Evolutionary conservation across 768 basidiomycete genomes (phyloP).

Genomic region (Mrakia frigida): DNA sequence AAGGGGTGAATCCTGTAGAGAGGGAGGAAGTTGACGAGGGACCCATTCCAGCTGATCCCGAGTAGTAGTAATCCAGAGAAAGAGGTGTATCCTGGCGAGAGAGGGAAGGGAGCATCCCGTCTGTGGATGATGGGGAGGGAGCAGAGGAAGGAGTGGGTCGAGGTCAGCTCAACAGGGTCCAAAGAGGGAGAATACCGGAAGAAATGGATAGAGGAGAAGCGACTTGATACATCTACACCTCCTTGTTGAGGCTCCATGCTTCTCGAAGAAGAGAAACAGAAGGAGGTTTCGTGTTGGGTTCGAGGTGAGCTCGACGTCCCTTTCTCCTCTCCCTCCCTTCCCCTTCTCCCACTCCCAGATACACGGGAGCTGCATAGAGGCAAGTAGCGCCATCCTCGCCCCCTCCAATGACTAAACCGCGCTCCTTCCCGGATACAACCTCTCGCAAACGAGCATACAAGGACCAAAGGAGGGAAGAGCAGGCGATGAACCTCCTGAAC

Average conservation of each 20-base stretch:
- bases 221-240: too few relatives aligned
- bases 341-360: too few relatives aligned
- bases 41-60: not conserved
- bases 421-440: not conserved
- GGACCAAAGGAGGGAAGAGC: not conserved
- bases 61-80: conserved; percentile 19
- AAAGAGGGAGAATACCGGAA: not conserved
- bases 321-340: too few relatives aligned
- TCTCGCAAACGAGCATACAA: not conserved
- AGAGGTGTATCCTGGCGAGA: conserved; percentile 7
- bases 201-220: too few relatives aligned
- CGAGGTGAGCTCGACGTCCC: too few relatives aligned
- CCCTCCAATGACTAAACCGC: too few relatives aligned
- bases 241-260: too few relatives aligned
- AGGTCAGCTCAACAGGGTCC: not conserved
- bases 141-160: not conserved
- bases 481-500: not conserved
- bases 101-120: not conserved
- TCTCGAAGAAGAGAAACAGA: too few relatives aligned
- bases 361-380: too few relatives aligned
- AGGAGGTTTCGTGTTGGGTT: too few relatives aligned
- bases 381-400: too few relatives aligned
- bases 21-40: conserved; percentile 15
- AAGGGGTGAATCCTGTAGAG: not conserved
- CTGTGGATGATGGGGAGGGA: not conserved